phyloP scores from a whole-genome alignment of 1,139 yeast species.

The Hyphopichia khmerensis region DNA sequence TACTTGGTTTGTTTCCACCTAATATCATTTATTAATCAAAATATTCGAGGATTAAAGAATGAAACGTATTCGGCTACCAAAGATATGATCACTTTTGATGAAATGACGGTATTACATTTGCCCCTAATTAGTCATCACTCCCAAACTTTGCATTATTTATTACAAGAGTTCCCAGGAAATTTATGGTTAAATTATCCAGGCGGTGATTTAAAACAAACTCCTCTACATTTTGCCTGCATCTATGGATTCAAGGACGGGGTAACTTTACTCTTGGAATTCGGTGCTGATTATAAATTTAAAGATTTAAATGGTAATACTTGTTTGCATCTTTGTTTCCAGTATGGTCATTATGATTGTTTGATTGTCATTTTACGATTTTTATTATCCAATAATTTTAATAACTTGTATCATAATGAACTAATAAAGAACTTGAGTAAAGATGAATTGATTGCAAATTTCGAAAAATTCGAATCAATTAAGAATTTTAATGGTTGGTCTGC shows the following conservation, averaged over 20 bases:
- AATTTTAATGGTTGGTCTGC: conserved; percentile 75
- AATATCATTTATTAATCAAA: conserved; percentile 34
- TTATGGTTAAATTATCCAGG: conserved; percentile 54
- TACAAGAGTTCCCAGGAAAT: conserved; percentile 75
- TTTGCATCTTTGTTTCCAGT: conserved; percentile 77
- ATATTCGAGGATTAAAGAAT: conserved; percentile 14
- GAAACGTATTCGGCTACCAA: conserved; percentile 15
- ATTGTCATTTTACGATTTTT: conserved; percentile 50
- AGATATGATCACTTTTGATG: conserved; percentile 57
- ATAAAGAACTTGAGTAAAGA: conserved; percentile 13
- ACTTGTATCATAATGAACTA: neutral
- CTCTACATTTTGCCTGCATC: conserved; percentile 71
- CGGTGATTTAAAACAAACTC: conserved; percentile 61
- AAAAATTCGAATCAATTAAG: conserved; percentile 23
- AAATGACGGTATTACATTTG: conserved; percentile 74
- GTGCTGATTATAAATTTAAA: conserved; percentile 64
- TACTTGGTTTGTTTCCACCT: conserved; percentile 71
- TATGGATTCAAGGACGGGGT: conserved; percentile 71
- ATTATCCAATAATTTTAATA: neutral
- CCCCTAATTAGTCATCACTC: conserved; percentile 65
- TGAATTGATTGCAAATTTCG: conserved; percentile 45
- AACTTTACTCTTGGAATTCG: conserved; percentile 70
- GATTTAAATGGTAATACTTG: conserved; percentile 75
- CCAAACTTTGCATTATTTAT: conserved; percentile 76
- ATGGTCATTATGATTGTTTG: conserved; percentile 66